Evolutionary conservation across 208 protist genomes (phyloP).

Genomic region (Lotmaria passim): DNA sequence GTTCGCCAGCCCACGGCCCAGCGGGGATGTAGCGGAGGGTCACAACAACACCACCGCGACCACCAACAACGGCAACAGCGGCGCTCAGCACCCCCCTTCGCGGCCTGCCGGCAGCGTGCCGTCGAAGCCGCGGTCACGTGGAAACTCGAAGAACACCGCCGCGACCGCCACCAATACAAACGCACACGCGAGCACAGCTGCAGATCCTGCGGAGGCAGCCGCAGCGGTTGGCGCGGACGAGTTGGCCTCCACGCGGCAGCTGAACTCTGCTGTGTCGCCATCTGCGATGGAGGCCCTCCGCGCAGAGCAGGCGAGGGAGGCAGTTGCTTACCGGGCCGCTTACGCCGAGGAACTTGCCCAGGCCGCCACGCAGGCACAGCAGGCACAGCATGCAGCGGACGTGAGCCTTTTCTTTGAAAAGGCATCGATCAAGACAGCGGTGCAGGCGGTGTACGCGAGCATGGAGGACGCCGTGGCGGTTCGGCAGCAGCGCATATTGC

Average conservation of each 20-base stretch:
- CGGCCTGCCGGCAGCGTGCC: constrained; percentile 1
- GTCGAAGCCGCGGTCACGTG: constrained; percentile 15
- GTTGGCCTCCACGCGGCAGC: constrained; percentile 2
- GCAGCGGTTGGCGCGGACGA: not conserved
- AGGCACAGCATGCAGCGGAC: constrained; percentile 55
- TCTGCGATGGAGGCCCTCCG: constrained; percentile 41
- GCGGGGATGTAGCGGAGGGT: not conserved
- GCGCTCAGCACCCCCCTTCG: not conserved
- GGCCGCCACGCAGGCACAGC: constrained; percentile 36
- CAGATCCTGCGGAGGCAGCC: not conserved
- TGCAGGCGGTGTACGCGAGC: constrained; percentile 68
- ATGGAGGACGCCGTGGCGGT: constrained; percentile 56
- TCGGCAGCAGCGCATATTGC: constrained; percentile 71
- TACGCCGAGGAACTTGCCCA: constrained; percentile 53
- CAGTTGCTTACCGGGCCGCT: constrained; percentile 35
- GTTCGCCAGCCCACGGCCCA: not conserved
- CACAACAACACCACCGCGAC: not conserved
- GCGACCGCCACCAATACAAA: not conserved
- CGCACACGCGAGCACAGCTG: constrained; percentile 1
- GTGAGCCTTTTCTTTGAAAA: constrained; percentile 78
- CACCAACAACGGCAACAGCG: not conserved
- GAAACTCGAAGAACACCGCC: constrained; percentile 10
- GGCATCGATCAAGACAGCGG: constrained; percentile 50
- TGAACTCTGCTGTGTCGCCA: constrained; percentile 14
- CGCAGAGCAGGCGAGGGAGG: constrained; percentile 50